Evolutionary conservation across 2,329 filamentous ascomycete species (phyloP).

Genomic region (Ophiostoma quercus): DNA sequence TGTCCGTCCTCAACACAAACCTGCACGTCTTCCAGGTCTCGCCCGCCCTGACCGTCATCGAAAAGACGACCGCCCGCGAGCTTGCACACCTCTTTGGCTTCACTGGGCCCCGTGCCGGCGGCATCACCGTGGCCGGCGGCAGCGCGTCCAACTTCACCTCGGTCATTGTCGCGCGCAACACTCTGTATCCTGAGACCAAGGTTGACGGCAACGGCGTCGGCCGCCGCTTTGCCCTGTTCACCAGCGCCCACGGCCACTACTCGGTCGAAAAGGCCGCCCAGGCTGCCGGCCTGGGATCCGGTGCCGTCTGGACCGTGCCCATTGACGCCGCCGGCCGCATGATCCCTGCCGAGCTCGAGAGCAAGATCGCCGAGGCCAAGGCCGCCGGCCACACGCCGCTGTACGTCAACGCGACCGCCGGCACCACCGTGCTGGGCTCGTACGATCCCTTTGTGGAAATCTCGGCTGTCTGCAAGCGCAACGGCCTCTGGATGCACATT

Average conservation of each 20-base stretch:
- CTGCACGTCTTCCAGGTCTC: constrained; percentile 92
- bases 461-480: constrained; percentile 61
- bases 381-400: constrained; percentile 71
- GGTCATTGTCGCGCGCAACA: constrained; percentile 82
- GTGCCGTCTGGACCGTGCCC: constrained; percentile 66
- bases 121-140: constrained; percentile 75
- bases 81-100: constrained; percentile 77
- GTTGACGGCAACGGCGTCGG: constrained; percentile 57
- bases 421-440: constrained; percentile 86
- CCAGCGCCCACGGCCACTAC: constrained; percentile 86
- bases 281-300: constrained; percentile 75
- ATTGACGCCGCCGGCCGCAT: constrained; percentile 71
- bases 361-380: constrained; percentile 57
- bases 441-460: constrained; percentile 76
- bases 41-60: constrained; percentile 78
- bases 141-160: constrained; percentile 79
- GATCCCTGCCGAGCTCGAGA: constrained; percentile 59
- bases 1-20: constrained; percentile 87
- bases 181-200: constrained; percentile 74
- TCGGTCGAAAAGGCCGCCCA: constrained; percentile 92
- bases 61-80: constrained; percentile 70
- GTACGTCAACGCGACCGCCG: constrained; percentile 92
- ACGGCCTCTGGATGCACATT: constrained; percentile 83
- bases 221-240: constrained; percentile 74
- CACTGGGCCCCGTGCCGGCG: constrained; percentile 62